Evolutionary conservation across 2,329 filamentous ascomycete species (phyloP), one percentile per base, ranked within the genome.

Genomic region (Cladosporium sp.): DNA sequence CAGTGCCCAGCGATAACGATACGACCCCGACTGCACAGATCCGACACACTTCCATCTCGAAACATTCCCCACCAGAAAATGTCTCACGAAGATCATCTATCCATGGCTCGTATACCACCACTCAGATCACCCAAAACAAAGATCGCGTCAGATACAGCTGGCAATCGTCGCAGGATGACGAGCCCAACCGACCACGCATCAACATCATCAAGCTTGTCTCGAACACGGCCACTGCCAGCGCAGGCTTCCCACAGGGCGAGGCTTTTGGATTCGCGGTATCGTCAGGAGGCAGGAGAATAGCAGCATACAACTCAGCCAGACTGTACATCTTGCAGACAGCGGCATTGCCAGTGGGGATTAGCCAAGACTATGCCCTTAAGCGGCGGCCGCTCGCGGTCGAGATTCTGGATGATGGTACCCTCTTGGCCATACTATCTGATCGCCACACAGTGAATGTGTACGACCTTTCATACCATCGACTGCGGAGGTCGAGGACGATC

Each of bases 381-480:
- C 80, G 89, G 45, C 80, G 88, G 27, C 89, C 90, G 5, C 76
- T 86, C 17, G 83, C 87, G 4, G 85, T 86, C 13, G 88, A 88
- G 51, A 86, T 95, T 58, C 80, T 86, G 32, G 89, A 95, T 61
- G 82, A 91, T 66, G 88, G 85, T 18, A 80, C 79, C 11, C 73
- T 86, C 3, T 75, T 95, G 34, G 90, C 88, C 2, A 87, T 95
- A 7, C 73, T 92, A 45, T 88, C 88, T 18, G 88, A 82, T 13
- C 86, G 88, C 59, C 88, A 93, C 72, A 87, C 90, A 61, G 83
- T 93, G 55, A 88, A 95, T 61, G 71, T 95, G 19, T 95, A 95
- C 67, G 81, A 86, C 60, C 74, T 95, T 20, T 74, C 74, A 11
- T 66, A 76, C 44, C 72, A 75, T 4, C 82, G 83, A n/a, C 85